Evolutionary conservation across 2,329 filamentous ascomycete genomes (phyloP).

Genomic region (Paraphaeosphaeria sporulosa): DNA sequence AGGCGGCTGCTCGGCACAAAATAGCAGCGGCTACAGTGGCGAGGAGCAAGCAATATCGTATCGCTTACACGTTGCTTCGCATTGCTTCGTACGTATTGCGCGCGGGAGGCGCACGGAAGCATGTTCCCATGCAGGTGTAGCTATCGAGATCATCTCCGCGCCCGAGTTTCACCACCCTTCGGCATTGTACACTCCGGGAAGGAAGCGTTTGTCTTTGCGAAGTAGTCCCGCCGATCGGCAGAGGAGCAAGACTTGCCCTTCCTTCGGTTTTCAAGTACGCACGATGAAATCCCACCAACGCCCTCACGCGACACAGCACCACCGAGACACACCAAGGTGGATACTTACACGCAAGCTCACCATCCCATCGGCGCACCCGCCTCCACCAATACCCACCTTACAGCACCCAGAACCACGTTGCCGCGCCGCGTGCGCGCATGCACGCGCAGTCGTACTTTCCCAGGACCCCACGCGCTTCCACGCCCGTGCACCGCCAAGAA

Average conservation of each 20-base stretch:
- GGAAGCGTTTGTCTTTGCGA: background rate
- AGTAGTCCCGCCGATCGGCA: background rate
- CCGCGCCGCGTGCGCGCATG: background rate
- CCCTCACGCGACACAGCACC: background rate
- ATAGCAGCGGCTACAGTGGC: no score
- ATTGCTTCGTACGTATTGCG: background rate
- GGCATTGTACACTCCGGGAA: background rate
- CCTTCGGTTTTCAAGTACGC: background rate
- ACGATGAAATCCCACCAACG: background rate
- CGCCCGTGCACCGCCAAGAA: background rate
- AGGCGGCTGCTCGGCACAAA: background rate
- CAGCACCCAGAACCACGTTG: background rate
- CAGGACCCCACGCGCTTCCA: background rate
- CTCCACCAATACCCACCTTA: background rate
- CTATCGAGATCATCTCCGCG: background rate
- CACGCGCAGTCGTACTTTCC: background rate
- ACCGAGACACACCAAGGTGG: background rate
- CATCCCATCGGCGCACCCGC: background rate
- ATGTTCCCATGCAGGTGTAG: background rate
- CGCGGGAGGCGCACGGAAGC: background rate
- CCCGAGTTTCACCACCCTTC: background rate
- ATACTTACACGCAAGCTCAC: background rate
- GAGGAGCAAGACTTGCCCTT: background rate
- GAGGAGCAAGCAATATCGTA: background rate
- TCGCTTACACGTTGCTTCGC: background rate